Evolutionary conservation across 768 basidiomycete species (phyloP).

Genomic region (Tephrocybe sp.): DNA sequence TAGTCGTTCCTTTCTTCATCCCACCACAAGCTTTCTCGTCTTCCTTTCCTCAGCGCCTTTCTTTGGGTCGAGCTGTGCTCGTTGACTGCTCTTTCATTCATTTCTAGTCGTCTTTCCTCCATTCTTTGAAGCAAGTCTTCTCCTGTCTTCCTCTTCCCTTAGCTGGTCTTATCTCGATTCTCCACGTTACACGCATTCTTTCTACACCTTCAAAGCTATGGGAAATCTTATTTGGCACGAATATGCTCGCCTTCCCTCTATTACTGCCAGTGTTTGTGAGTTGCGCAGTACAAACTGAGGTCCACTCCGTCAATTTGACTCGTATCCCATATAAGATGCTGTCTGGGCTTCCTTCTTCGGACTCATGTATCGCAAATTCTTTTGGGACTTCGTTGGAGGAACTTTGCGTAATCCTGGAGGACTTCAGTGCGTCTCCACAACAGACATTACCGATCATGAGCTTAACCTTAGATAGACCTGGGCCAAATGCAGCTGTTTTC

Average conservation of each 20-base stretch:
- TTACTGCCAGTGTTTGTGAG: constrained; percentile 74
- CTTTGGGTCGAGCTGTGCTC: constrained; percentile 31
- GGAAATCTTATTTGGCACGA: constrained; percentile 83
- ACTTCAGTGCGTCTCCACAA: constrained; percentile 56
- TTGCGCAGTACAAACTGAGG: constrained; percentile 16
- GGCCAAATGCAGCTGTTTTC: constrained; percentile 59
- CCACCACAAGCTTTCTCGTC: constrained; percentile 9
- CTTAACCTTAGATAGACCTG: constrained; percentile 41
- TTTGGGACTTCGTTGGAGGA: constrained; percentile 93
- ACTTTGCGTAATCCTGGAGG: constrained; percentile 77
- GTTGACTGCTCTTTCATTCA: constrained; percentile 18
- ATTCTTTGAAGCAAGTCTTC: constrained; percentile 35
- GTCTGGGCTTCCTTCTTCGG: constrained; percentile 83
- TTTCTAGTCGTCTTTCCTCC: constrained; percentile 24
- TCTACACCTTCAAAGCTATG: constrained; percentile 33
- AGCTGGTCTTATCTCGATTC: constrained; percentile 14
- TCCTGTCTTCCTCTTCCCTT: constrained; percentile 22
- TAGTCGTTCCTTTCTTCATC: constrained; percentile 8
- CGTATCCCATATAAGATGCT: constrained; percentile 45
- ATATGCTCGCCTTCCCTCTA: constrained; percentile 63
- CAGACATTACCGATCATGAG: neutral
- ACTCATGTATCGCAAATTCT: constrained; percentile 87
- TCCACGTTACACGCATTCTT: constrained; percentile 3
- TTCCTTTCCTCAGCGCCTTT: constrained; percentile 17
- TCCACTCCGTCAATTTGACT: constrained; percentile 8